phyloP scores from a whole-genome alignment of 2,329 filamentous ascomycete species.

The Talaromyces piceae region DNA sequence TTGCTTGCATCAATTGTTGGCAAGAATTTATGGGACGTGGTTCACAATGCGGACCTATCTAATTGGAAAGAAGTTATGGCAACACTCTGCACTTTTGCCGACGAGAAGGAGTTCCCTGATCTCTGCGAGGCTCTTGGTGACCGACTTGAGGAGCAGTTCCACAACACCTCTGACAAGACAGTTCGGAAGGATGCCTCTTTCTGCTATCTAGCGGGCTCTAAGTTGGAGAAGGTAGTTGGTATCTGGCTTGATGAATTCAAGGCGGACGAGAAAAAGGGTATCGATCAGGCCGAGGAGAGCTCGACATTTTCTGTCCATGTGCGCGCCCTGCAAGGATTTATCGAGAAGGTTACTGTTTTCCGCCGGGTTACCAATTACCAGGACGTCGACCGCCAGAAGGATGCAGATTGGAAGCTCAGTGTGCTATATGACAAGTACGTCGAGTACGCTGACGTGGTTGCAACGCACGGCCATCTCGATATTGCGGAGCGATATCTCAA shows the following conservation, averaged over 20 bases:
- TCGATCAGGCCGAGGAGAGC: conserved; percentile 62
- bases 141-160: conserved; percentile 65
- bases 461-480: conserved; percentile 76
- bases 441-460: conserved; percentile 93
- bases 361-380: conserved; percentile 86
- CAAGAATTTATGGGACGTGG: conserved; percentile 97
- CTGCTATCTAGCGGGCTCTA: conserved; percentile 92
- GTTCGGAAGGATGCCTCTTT: conserved; percentile 83
- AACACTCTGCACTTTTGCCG: conserved; percentile 88
- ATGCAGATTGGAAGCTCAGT: conserved; percentile 79
- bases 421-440: conserved; percentile 89
- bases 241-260: conserved; percentile 91
- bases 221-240: conserved; percentile 90
- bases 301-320: conserved; percentile 90
- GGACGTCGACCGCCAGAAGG: conserved; percentile 64
- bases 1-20: conserved; percentile 84
- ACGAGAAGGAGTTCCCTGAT: conserved; percentile 83
- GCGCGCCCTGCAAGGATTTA: conserved; percentile 79
- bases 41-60: conserved; percentile 85
- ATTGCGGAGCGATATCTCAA: conserved; percentile 88
- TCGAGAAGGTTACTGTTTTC: conserved; percentile 98
- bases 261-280: conserved; percentile 68
- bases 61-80: conserved; percentile 99
- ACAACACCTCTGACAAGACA: conserved; percentile 47
- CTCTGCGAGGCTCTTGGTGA: conserved; percentile 93